Evolutionary conservation across 1,284 basidiomycete species (phyloP).

Genomic region (Wallemia ichthyophaga): DNA sequence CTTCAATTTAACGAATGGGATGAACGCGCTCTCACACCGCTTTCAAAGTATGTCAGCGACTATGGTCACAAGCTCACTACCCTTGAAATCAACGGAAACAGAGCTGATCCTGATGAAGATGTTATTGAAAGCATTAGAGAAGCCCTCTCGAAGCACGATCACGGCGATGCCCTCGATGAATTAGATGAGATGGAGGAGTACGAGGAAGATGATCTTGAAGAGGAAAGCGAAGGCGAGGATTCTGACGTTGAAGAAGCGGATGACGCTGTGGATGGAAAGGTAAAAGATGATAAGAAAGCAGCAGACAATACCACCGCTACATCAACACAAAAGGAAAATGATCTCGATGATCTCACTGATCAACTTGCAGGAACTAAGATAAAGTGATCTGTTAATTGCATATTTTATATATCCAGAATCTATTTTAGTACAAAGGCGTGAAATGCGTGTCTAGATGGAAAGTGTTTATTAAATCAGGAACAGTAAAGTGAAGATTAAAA

Average conservation of each 20-base stretch:
- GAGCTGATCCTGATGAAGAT: constrained; percentile 50
- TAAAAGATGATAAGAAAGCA: constrained; percentile 16
- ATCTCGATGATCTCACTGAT: not conserved
- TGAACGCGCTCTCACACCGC: constrained; percentile 29
- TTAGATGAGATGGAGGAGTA: constrained; percentile 34
- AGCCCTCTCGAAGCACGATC: constrained; percentile 37
- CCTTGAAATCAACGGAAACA: constrained; percentile 66
- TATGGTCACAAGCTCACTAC: constrained; percentile 28
- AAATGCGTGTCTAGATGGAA: not conserved
- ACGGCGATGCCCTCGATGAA: constrained; percentile 52
- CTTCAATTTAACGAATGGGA: constrained; percentile 78
- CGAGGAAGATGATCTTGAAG: constrained; percentile 21
- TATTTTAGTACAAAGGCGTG: not conserved
- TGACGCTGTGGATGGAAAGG: constrained; percentile 22
- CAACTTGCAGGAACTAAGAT: not conserved
- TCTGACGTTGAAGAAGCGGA: constrained; percentile 19
- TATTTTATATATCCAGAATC: not conserved
- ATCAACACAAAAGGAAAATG: not conserved
- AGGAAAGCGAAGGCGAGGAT: constrained; percentile 17
- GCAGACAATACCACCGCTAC: constrained; percentile 12
- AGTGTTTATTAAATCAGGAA: not conserved
- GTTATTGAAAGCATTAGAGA: constrained; percentile 31
- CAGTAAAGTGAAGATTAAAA: too few relatives aligned
- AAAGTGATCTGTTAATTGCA: not conserved
- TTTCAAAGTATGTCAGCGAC: constrained; percentile 33